These are phyloP conservation scores for Pyrenochaeta sp. DNA, from an alignment of 2,329 filamentous ascomycete genomes.

Conservation along the genomic window DNA sequence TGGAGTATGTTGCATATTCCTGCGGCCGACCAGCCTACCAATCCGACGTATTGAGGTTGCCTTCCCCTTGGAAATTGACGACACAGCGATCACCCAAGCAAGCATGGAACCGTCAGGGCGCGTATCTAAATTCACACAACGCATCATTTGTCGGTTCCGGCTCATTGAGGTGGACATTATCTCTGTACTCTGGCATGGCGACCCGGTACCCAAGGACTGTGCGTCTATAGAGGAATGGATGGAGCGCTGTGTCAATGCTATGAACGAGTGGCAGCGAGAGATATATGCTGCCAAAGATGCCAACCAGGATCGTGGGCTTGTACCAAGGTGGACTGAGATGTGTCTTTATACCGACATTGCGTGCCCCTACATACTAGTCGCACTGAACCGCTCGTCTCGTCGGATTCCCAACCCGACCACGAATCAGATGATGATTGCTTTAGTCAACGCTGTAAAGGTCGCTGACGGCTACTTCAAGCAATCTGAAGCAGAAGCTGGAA, in stretches of 20 bases:
- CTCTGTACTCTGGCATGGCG: constrained; percentile 41
- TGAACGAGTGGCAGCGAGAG: constrained; percentile 40
- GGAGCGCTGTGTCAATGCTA: constrained; percentile 31
- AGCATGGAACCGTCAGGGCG: constrained; percentile 36
- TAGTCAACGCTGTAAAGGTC: constrained; percentile 40
- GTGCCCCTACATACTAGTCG: constrained; percentile 38
- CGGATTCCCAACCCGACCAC: constrained; percentile 35
- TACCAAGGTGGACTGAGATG: constrained; percentile 45
- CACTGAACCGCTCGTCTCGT: constrained; percentile 40
- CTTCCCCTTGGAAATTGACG: constrained; percentile 44
- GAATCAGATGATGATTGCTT: constrained; percentile 35
- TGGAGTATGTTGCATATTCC: constrained; percentile 43
- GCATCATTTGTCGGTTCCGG: constrained; percentile 44
- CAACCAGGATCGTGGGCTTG: constrained; percentile 36
- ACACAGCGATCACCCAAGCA: constrained; percentile 39
- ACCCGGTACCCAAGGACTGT: constrained; percentile 36
- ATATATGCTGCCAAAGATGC: constrained; percentile 35
- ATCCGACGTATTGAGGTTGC: constrained; percentile 38
- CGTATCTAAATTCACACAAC: constrained; percentile 44
- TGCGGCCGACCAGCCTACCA: constrained; percentile 41
- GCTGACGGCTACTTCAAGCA: constrained; percentile 44
- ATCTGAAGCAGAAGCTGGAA: constrained; percentile 40
- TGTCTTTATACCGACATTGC: constrained; percentile 43
- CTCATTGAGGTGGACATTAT: constrained; percentile 45
- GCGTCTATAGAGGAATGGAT: constrained; percentile 39